A percentile compares a stretch with the other conserved stretches of the same genome.
phyloP scores from a whole-genome alignment of 1,139 yeast species.

The Williopsis jadinii region DNA sequence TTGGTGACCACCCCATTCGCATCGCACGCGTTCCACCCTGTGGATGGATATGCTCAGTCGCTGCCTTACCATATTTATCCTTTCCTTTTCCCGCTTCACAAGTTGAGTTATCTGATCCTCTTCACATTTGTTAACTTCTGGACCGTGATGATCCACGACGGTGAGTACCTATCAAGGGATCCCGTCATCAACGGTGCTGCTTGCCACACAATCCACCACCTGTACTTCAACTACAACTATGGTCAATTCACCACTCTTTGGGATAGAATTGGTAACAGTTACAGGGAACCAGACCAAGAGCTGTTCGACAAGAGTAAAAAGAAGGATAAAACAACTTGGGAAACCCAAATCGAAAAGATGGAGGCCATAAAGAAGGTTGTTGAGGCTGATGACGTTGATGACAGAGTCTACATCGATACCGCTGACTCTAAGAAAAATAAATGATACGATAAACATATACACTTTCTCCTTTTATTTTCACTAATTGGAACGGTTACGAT shows the following conservation, averaged over 20 bases:
- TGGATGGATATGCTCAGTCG: constrained; percentile 91
- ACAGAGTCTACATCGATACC: constrained; percentile 43
- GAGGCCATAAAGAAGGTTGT: constrained; percentile 73
- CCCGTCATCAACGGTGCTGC: constrained; percentile 97
- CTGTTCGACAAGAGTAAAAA: constrained; percentile 63
- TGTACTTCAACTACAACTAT: constrained; percentile 94
- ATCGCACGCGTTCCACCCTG: constrained; percentile 97
- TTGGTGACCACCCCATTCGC: constrained; percentile 98
- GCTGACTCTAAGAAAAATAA: constrained; percentile 13
- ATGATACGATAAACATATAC: neutral
- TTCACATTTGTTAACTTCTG: constrained; percentile 92
- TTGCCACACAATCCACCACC: constrained; percentile 93
- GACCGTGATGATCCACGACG: constrained; percentile 99
- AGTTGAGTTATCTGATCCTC: constrained; percentile 68
- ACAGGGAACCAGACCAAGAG: constrained; percentile 86
- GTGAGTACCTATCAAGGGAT: constrained; percentile 88
- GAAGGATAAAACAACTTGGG: constrained; percentile 59
- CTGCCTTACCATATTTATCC: constrained; percentile 91
- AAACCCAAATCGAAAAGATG: constrained; percentile 65
- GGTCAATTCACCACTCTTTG: constrained; percentile 97
- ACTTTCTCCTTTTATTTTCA: no score
- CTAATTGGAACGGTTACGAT: no score
- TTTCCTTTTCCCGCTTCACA: constrained; percentile 85
- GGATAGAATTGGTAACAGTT: constrained; percentile 94
- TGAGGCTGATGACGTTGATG: constrained; percentile 71